Evolutionary conservation across 306 rosid species (phyloP), one percentile per base, ranked within the genome.

Genomic region (Datisca glomerata): DNA sequence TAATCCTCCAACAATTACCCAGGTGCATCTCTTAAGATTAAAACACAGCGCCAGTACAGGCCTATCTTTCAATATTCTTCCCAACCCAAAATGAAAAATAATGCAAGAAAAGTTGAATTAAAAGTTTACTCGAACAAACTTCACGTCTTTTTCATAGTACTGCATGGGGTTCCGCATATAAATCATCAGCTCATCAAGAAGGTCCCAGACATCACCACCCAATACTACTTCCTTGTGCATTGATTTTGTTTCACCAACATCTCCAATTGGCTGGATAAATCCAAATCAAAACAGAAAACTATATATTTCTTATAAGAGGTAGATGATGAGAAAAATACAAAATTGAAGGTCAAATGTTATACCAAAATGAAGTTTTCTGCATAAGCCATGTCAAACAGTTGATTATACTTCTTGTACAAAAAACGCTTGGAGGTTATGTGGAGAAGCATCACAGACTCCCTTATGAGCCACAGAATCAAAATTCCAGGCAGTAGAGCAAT

Each of bases 171-270:
- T 89, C 61, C 80, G 79, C 95, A 84, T 89, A 61, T 89, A 89
- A 65, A 80, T 78, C 98, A 84, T 84, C 54, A 89, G 64, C 71
- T 89, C 98, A 20, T 89, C 93, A 34, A 89, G 98, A 67, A 89
- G 93, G 59, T 84, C 93, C 98, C 98, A 89, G 41, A 84, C 95
- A 53, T 89, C 98, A 60, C 95, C 98, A 34, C 98, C 98, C 52
- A 89, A 63, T 41, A 89, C 91, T 39, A 89, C 93, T 54, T 89
- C 98, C 61, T 89, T 89, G 55, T 64, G 57, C 95, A 89, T 84
- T 17, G 95, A 80, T 55, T 78, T 77, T 35, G 84, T 72, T 52
- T 75, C 81, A 56, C 98, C 81, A 14, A 61, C 86, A 60, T 77
- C 79, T 64, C 95, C 84, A 40, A 84, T 69, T 25, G 95, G 95